Base-by-base conservation (phyloP, 805 yeast genomes). In the Ogataea kodamae region DNA sequence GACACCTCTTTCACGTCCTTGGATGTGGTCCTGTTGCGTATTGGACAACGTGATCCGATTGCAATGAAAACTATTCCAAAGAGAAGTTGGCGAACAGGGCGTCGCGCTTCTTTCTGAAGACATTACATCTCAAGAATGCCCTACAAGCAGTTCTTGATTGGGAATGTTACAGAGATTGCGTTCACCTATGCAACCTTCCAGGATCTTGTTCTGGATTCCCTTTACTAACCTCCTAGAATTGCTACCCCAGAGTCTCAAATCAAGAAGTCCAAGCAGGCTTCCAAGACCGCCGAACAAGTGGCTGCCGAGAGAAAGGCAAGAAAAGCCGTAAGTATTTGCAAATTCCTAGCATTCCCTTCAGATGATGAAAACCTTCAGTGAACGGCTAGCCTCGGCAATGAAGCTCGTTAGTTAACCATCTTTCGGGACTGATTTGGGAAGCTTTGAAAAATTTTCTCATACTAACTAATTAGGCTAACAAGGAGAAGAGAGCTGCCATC, bases 281-380 rank as follows among this genome's bases (percentile, higher is more conserved):
- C 80, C 62, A 81, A 82, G 77, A 69, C 77, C 59, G 74, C 80
- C 54, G 84, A 78, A 63, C 76, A 78, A 67, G 75, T 81, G 60
- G 80, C 85, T 64, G 88, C 86, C 61, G 89, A 77, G 63, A 81
- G 77, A 72, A 73, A 68, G 62, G 82, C 79, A 52, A 76, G 87
- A 68, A 74, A 77, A 70, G 78, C 77, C 61, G 95, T 84, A 82
- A 68, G 95, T 83, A 66, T 46, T 86, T 78, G 58, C 41, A 18
- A 23, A 8, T 28, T 17, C 14, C 22, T 27, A 27, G 28, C 14
- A 10, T 19, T 25, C 21, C 32, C 37, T 10, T 35, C 20, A 28
- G 43, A 55, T 65, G 71, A 64, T 74, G 78, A 75, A 68, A 72
- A 72, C 65, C 60, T 40, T 37, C 34, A 42, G 38, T 40, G 64